Evolutionary conservation across 768 basidiomycete genomes (phyloP).

Genomic region (Russula emetica): DNA sequence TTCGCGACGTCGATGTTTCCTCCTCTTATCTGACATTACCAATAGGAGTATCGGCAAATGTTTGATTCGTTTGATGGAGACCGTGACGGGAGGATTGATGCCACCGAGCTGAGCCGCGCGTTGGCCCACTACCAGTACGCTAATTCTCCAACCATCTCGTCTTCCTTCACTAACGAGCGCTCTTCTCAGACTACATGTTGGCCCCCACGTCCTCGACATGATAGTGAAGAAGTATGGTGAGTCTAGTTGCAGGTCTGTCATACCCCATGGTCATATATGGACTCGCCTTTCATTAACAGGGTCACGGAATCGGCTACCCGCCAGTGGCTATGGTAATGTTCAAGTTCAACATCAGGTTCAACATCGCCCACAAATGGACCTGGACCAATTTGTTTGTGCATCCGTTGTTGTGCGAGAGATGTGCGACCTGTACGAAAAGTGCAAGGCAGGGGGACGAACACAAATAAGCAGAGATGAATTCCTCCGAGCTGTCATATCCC

Average conservation of each 20-base stretch:
- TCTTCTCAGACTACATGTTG: conserved; percentile 8
- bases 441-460: neutral
- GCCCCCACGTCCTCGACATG: neutral
- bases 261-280: neutral
- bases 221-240: conserved; percentile 19
- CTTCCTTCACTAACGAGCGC: neutral
- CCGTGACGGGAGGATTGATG: conserved; percentile 8
- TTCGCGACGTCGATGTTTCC: neutral
- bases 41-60: conserved; percentile 15
- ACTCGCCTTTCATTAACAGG: neutral
- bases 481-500: conserved; percentile 2
- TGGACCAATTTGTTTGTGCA: conserved; percentile 16
- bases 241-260: neutral
- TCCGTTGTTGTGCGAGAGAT: conserved; percentile 11
- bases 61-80: conserved; percentile 10
- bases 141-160: neutral
- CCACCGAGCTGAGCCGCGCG: neutral
- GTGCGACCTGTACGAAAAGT: conserved; percentile 4
- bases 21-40: conserved; percentile 2
- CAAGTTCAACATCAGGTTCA: neutral
- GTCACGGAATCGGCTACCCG: neutral
- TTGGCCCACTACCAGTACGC: conserved; percentile 14
- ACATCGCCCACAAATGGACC: neutral
- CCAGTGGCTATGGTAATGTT: neutral
- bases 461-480: conserved; percentile 14